Percentiles rank a stretch among this genome's conserved stretches.
Evolutionary conservation across 129 eudicot genomes (phyloP).

Genomic region (Flaveria linearis): DNA sequence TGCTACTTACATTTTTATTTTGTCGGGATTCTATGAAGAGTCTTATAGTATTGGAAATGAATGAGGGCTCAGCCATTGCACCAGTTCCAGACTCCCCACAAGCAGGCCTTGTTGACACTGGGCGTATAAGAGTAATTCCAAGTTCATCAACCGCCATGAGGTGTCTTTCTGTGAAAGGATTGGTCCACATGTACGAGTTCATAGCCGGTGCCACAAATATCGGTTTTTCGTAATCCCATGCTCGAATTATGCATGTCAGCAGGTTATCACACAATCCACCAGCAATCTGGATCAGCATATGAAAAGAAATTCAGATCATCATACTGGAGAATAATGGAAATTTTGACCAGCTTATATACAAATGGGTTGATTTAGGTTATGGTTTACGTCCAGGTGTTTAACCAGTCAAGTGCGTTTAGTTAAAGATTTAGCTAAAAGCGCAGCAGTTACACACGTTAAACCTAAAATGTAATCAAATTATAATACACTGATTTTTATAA

Average conservation of each 20-base stretch:
- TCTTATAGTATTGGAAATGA: constrained; percentile 70
- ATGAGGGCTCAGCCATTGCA: constrained; percentile 96
- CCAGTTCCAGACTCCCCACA: constrained; percentile 98
- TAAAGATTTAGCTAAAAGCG: too few relatives aligned
- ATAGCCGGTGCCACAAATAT: constrained; percentile 90
- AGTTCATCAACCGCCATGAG: too few relatives aligned
- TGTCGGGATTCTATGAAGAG: constrained; percentile 60
- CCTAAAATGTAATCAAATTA: too few relatives aligned
- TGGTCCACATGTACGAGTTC: constrained; percentile 94
- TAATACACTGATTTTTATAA: too few relatives aligned
- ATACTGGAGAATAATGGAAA: neutral
- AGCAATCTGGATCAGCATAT: constrained; percentile 50
- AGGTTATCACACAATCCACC: constrained; percentile 93
- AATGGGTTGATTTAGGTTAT: neutral
- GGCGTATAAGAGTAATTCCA: constrained; percentile 85
- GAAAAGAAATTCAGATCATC: neutral
- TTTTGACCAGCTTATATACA: constrained; percentile 6
- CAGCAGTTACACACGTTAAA: too few relatives aligned
- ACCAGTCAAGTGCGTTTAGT: too few relatives aligned
- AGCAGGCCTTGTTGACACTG: constrained; percentile 78
- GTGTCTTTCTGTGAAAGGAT: constrained; percentile 84
- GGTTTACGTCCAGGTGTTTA: neutral
- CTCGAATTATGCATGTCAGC: constrained; percentile 81
- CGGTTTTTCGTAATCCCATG: constrained; percentile 91
- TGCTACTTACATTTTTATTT: constrained; percentile 26